A percentile compares a stretch with the other conserved stretches of the same genome.
These are phyloP conservation scores for Brassica cretica DNA, from an alignment of 345 rosid species.

Conservation along the genomic window DNA sequence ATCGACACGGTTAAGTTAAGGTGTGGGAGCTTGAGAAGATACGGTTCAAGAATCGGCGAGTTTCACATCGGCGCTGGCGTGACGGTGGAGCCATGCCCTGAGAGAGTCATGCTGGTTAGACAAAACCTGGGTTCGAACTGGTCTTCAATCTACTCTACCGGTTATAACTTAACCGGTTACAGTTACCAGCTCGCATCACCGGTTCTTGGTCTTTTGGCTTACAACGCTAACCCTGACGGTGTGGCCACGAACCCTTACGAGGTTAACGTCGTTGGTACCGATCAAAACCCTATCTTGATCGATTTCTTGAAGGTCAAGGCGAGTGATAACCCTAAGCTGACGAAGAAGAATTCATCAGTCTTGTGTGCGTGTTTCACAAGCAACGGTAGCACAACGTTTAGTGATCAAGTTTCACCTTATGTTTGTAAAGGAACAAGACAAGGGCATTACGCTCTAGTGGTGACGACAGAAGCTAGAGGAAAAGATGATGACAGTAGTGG, in stretches of 20 bases:
- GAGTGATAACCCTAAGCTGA: not conserved
- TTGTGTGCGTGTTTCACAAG: conserved; percentile 40
- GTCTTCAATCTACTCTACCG: conserved; percentile 34
- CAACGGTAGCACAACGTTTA: conserved; percentile 31
- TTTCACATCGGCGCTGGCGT: conserved; percentile 38
- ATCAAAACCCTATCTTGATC: conserved; percentile 32
- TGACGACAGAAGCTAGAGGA: not conserved
- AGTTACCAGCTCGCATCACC: conserved; percentile 37
- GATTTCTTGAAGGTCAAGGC: conserved; percentile 34
- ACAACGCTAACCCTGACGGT: conserved; percentile 45
- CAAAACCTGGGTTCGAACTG: conserved; percentile 41
- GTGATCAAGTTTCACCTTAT: conserved; percentile 36
- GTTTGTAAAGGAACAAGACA: conserved; percentile 39
- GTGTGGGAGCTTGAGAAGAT: conserved; percentile 41
- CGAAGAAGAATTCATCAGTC: conserved; percentile 20
- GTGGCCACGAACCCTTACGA: conserved; percentile 35
- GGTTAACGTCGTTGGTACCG: conserved; percentile 15
- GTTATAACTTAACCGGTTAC: conserved; percentile 25
- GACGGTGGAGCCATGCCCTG: conserved; percentile 32
- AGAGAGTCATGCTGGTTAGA: conserved; percentile 40
- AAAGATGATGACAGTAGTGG: not conserved
- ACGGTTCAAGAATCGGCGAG: conserved; percentile 36
- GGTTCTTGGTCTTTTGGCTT: conserved; percentile 38
- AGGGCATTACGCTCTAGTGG: conserved; percentile 41
- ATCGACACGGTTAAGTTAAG: conserved; percentile 38